Evolutionary conservation across 371 early-diverging fungal genomes (phyloP), one percentile per base, ranked within the genome.

Genomic region (Cladochytrium tenue): DNA sequence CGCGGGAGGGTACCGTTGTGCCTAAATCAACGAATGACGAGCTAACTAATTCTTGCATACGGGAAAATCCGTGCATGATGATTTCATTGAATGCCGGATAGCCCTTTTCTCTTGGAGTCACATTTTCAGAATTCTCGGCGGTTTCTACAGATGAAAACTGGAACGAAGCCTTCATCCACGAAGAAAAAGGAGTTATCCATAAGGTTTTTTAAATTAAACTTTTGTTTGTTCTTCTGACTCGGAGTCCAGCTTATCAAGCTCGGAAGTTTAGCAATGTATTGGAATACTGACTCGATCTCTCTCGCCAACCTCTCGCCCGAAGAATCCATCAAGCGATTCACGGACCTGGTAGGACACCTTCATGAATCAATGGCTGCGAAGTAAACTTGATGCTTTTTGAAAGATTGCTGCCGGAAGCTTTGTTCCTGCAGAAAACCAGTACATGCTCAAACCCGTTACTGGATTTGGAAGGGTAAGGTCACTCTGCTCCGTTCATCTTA

Each of bases 381-480:
- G 28, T 1, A 25, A 53, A 20, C 7, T 51, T 17, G 4, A 17
- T 17, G 23, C 53, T 20, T 51, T 51, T 32, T 10, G 26, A 13
- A 17, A 74, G 78, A 78, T 78, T 68, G 73, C 75, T 3, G 56
- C 63, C 17, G 70, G 50, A 25, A 56, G 56, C 17, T 31, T 66
- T 23, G 53, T 68, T 27, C 73, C 73, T 3, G 56, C 32, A 0
- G 63, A 66, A 4, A 90, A 91, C 63, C 93, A 93, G 63, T 95
- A 92, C 62, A 88, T 98, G 13, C 75, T 98, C 32, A 91, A 90
- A 67, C 98, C 98, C 0, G 95, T 98, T 0, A 92, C 93, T n/a
- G 98, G 96, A 2, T 83, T 85, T 32, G 98, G 95, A 32, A 86
- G 89, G 72, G 92, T 92, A 63, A 59, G 53, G 51, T 3, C 33